phyloP scores from a whole-genome alignment of 192 early-diverging fungal genomes.

The Coemansia nantahalensis region DNA sequence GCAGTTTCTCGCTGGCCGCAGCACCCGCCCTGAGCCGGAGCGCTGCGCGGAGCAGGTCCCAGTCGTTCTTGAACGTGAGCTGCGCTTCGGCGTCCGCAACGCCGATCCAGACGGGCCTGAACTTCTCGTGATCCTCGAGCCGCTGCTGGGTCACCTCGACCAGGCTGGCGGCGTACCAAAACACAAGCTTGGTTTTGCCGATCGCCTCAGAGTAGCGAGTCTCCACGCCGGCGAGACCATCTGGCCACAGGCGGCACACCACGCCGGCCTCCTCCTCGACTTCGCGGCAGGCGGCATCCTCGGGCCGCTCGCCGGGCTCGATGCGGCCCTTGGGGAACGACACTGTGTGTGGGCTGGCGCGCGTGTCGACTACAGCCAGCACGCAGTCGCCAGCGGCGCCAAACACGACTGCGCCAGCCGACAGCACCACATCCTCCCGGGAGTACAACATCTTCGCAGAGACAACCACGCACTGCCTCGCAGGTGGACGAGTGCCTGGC shows the following conservation, averaged over 20 bases:
- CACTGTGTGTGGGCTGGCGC: not conserved
- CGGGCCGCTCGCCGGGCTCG: constrained; percentile 21
- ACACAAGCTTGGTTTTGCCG: constrained; percentile 32
- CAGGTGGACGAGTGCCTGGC: too few species aligned
- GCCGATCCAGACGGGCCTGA: constrained; percentile 21
- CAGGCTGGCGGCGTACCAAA: constrained; percentile 40
- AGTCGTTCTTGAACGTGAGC: constrained; percentile 22
- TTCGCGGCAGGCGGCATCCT: constrained; percentile 28
- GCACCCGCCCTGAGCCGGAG: not conserved
- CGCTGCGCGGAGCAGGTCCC: constrained; percentile 10
- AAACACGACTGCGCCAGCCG: constrained; percentile 48
- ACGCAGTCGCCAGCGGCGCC: constrained; percentile 8
- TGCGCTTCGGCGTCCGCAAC: constrained; percentile 1
- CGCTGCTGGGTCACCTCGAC: constrained; percentile 14
- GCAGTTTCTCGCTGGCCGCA: too few species aligned
- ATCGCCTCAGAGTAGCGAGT: constrained; percentile 9
- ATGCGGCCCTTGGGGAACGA: constrained; percentile 45
- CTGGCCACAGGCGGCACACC: constrained; percentile 21
- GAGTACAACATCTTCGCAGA: constrained; percentile 17
- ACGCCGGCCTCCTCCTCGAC: constrained; percentile 42
- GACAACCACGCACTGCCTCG: too few species aligned
- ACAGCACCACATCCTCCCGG: constrained; percentile 19
- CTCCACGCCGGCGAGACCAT: constrained; percentile 22
- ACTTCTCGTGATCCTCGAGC: constrained; percentile 24
- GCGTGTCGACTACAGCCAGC: constrained; percentile 15